Conservation (phyloP, 345 rosid genomes). For the Syzygium oleosum region DNA sequence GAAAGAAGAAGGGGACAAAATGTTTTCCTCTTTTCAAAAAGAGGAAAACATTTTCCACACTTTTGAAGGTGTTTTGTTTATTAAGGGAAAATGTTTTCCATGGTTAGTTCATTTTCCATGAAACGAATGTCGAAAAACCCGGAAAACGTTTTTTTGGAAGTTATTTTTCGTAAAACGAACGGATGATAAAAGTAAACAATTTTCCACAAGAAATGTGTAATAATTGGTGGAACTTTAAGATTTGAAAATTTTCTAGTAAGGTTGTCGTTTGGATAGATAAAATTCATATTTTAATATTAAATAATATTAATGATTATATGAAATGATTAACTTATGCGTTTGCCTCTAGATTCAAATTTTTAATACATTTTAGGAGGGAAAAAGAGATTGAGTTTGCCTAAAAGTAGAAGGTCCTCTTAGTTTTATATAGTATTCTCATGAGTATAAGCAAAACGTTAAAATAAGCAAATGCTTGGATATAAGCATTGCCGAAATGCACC, state of each 20-base stretch:
- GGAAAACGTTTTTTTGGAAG: no score
- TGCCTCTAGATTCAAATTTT: not conserved
- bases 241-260: not conserved
- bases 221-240: not conserved
- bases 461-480: fast-evolving
- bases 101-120: no score
- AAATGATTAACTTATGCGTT: not conserved
- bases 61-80: no score
- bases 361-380: not conserved
- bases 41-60: no score
- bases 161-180: no score
- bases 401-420: not conserved
- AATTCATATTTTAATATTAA: not conserved
- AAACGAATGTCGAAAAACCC: no score
- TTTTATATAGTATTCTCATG: not conserved
- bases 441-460: not conserved
- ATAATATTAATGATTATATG: not conserved
- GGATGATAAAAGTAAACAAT: no score
- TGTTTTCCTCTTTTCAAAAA: no score
- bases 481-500: no score
- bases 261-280: not conserved
- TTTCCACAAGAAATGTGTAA: not conserved
- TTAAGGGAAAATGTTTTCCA: no score
- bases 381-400: not conserved
- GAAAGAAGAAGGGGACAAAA: no score